Conservation (phyloP, 1,284 basidiomycete species). For the Schizophyllum amplum region DNA sequence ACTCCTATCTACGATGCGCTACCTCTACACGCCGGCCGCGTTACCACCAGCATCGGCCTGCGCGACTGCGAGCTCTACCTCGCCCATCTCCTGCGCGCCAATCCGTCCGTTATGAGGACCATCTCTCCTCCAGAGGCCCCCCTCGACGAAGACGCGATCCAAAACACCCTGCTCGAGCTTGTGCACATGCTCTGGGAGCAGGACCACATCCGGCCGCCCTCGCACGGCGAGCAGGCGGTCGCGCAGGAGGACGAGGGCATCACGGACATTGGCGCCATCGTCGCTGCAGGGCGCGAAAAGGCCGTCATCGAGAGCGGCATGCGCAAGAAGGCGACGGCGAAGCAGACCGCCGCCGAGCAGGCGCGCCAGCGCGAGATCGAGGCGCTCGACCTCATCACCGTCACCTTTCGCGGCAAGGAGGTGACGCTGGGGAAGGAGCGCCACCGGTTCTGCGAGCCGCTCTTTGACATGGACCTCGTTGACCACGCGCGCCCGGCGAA, state of each 20-base stretch:
- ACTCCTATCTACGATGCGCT: slow-evolving; percentile 78
- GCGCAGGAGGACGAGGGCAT: slow-evolving; percentile 77
- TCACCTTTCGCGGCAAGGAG: slow-evolving; percentile 64
- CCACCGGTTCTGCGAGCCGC: slow-evolving; percentile 85
- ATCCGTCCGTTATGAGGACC: slow-evolving; percentile 56
- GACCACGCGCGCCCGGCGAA: slow-evolving; percentile 7
- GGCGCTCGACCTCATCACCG: slow-evolving; percentile 69
- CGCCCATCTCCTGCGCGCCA: slow-evolving; percentile 58
- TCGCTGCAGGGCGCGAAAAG: slow-evolving; percentile 75
- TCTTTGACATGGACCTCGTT: slow-evolving; percentile 51
- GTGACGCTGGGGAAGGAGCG: slow-evolving; percentile 81
- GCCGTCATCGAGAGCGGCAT: slow-evolving; percentile 75
- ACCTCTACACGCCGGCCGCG: slow-evolving; percentile 51
- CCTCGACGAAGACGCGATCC: slow-evolving; percentile 32
- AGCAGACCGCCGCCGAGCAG: slow-evolving; percentile 72
- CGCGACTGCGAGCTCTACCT: slow-evolving; percentile 73
- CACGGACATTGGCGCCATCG: slow-evolving; percentile 76
- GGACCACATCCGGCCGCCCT: slow-evolving; percentile 61
- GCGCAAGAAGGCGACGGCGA: slow-evolving; percentile 69
- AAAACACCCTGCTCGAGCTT: slow-evolving; percentile 46
- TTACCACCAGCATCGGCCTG: slow-evolving; percentile 58
- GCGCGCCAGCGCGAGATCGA: slow-evolving; percentile 75
- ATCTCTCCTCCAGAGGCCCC: slow-evolving; percentile 47
- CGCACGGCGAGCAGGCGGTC: slow-evolving; percentile 56
- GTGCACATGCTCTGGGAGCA: slow-evolving; percentile 53